Evolutionary conservation across 495 filamentous ascomycete species (phyloP), one percentile per base, ranked within the genome.

Genomic region (Podospora didyma): DNA sequence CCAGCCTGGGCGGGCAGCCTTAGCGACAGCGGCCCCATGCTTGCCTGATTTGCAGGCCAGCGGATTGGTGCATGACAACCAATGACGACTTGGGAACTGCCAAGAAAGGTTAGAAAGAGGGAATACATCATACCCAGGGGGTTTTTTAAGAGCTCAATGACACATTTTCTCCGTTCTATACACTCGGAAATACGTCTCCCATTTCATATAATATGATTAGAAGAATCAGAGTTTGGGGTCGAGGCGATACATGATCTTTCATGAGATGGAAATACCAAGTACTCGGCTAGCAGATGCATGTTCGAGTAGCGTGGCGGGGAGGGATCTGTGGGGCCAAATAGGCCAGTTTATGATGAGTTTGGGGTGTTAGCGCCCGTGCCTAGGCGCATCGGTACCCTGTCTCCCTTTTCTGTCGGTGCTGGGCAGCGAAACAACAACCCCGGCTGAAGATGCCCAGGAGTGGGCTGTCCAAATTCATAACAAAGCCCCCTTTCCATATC

Each of bases 371-470:
- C 52, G 56, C 60, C 55, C 56, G 56, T 62, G 56, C 60, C 35
- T 42, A 12, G 39, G 39, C 3, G 37, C 37, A 41, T 41, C 14
- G 37, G 37, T 14, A 42, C 42, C 60, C 56, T 52, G 26, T 49
- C 51, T 22, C 26, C 44, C 45, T 45, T 48, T 48, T n/a, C n/a
- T 14, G 49, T 48, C 46, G 54, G 54, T 56, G 60, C 60, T 44
- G 56, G 56, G 60, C 60, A 62, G 56, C 53, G 56, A 16, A 54
- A 39, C 52, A 46, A 53, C 48, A 62, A 21, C 56, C 55, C 51
- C 34, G 45, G 26, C 37, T n/a, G 51, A 24, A 31, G 37, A 26
- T 37, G 22, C n/a, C 14, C 20, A 45, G 17, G 37, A 14, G 19
- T 42, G 28, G 24, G 56, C 31, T 28, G 46, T 22, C 39, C 31